Evolutionary conservation across 2,329 filamentous ascomycete species (phyloP).

Genomic region (Orbilia oligospora): DNA sequence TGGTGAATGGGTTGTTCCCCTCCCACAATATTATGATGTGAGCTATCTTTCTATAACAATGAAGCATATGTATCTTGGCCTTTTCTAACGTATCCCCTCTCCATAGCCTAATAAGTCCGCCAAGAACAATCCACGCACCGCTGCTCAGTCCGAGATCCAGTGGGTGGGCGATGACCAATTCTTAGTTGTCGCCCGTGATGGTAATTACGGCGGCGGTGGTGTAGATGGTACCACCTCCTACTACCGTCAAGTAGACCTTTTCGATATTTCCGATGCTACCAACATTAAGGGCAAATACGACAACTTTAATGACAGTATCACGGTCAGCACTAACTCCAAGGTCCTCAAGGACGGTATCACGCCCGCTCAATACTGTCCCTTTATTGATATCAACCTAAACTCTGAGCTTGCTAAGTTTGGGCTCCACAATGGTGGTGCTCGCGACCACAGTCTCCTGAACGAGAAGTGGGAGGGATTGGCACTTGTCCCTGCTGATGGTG

Average conservation of each 20-base stretch:
- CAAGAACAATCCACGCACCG: slow-evolving; percentile 71
- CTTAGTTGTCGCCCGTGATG: slow-evolving; percentile 77
- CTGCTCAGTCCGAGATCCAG: slow-evolving; percentile 79
- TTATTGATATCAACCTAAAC: slow-evolving; percentile 79
- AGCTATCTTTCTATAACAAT: slow-evolving; percentile 9
- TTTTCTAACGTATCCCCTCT: not conserved
- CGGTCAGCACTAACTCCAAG: slow-evolving; percentile 71
- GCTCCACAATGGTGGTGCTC: slow-evolving; percentile 77
- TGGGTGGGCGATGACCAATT: slow-evolving; percentile 76
- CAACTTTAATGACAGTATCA: slow-evolving; percentile 66
- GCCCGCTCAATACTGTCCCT: slow-evolving; percentile 76
- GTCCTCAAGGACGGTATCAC: slow-evolving; percentile 72
- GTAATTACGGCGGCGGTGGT: slow-evolving; percentile 72
- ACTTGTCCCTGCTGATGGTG: slow-evolving; percentile 73
- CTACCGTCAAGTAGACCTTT: slow-evolving; percentile 79
- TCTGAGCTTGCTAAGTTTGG: slow-evolving; percentile 76
- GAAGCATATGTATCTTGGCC: not conserved
- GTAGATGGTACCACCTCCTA: slow-evolving; percentile 69
- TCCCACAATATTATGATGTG: slow-evolving; percentile 73
- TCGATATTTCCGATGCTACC: slow-evolving; percentile 75
- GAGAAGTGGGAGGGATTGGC: slow-evolving; percentile 84
- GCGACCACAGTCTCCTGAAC: slow-evolving; percentile 75
- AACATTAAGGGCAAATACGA: slow-evolving; percentile 69
- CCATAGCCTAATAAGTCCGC: slow-evolving; percentile 64
- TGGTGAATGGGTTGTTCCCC: slow-evolving; percentile 77